Conservation (phyloP, 148 eudicot genomes). For the Linanthus parryae region DNA sequence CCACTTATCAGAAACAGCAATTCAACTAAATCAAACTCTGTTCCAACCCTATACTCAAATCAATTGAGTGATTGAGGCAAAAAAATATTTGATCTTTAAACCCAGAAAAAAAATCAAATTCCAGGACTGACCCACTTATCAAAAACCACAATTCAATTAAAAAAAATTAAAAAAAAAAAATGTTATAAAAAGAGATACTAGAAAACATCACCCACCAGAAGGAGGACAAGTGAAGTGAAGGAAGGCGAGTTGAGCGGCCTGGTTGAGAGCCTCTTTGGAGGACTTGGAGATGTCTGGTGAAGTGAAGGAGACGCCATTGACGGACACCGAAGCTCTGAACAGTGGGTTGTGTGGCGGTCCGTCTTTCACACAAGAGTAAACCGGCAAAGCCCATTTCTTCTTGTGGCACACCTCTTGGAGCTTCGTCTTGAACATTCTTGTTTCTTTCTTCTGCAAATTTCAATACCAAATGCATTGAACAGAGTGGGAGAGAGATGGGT, state of each 20-base stretch:
- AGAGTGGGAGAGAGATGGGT: no score
- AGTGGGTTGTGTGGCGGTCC: slow-evolving; percentile 45
- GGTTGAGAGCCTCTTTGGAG: slow-evolving; percentile 29
- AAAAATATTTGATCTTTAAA: no score
- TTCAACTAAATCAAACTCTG: no score
- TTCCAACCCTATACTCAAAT: no score
- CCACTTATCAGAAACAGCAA: no score
- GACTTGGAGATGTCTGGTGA: slow-evolving; percentile 20
- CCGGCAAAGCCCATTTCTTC: slow-evolving; percentile 31
- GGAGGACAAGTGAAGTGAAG: slow-evolving; percentile 21
- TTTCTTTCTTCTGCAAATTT: no score
- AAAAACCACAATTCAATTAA: no score
- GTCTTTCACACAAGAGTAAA: slow-evolving; percentile 23
- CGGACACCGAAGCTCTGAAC: slow-evolving; percentile 41
- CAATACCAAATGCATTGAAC: no score
- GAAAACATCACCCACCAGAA: not conserved
- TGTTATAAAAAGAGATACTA: not conserved
- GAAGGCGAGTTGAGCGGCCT: slow-evolving; percentile 35
- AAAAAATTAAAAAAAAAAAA: no score
- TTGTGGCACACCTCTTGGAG: slow-evolving; percentile 48
- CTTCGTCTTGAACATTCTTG: slow-evolving; percentile 41
- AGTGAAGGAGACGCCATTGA: slow-evolving; percentile 29
- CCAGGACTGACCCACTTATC: no score
- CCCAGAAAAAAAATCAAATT: no score
- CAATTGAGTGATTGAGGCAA: no score